Evolutionary conservation across 352 stramenopile species (phyloP).

Genomic region (Achlya hypogyna): DNA sequence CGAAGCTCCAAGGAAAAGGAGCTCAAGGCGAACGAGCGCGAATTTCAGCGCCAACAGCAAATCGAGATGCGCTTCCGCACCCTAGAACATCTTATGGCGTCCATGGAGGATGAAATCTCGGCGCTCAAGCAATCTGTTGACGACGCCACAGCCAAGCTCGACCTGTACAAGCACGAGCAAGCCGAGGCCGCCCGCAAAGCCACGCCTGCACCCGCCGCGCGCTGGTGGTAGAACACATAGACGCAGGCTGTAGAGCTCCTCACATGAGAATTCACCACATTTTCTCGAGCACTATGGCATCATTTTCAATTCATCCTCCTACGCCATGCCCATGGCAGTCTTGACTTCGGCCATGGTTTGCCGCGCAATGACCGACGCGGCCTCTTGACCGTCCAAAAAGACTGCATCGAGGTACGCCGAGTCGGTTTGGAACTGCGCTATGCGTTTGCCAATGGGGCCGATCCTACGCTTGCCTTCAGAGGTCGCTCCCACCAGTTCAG

Average conservation of each 20-base stretch:
- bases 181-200: neutral
- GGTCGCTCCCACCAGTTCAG: neutral
- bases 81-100: conserved; percentile 15
- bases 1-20: conserved; percentile 34
- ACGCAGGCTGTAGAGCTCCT: no score
- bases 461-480: conserved; percentile 39
- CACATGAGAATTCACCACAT: no score
- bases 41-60: conserved; percentile 26
- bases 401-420: conserved; percentile 84
- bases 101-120: conserved; percentile 12
- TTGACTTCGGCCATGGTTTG: conserved; percentile 73
- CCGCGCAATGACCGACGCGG: conserved; percentile 47
- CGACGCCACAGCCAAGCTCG: neutral
- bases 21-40: conserved; percentile 50
- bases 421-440: conserved; percentile 88
- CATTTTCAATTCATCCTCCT: no score
- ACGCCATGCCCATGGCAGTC: conserved; percentile 49
- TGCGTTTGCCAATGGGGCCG: conserved; percentile 90
- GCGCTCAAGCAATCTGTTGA: conserved; percentile 12
- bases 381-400: conserved; percentile 75
- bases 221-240: neutral
- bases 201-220: neutral
- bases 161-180: conserved; percentile 6
- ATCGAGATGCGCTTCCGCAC: conserved; percentile 19
- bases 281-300: no score